phyloP scores from a whole-genome alignment of 768 basidiomycete genomes.

The Xerocomellus chrysenteron region DNA sequence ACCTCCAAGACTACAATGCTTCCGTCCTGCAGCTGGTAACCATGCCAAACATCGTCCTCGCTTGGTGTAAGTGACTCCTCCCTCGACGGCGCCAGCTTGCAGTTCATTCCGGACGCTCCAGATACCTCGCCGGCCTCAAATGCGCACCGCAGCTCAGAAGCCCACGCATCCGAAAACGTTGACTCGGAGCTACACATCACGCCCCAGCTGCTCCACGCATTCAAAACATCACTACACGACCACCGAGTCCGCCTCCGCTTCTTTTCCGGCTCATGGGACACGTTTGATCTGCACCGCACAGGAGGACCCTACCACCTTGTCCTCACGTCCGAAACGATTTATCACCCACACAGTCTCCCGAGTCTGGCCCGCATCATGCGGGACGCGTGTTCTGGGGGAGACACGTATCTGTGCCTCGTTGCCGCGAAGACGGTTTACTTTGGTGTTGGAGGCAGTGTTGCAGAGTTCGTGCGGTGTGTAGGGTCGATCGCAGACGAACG shows the following conservation, averaged over 20 bases:
- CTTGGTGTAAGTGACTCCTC: slow-evolving; percentile 66
- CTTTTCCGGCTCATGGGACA: slow-evolving; percentile 80
- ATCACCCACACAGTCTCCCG: slow-evolving; percentile 61
- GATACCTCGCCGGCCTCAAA: slow-evolving; percentile 62
- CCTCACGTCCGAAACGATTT: slow-evolving; percentile 93
- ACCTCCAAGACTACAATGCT: slow-evolving; percentile 91
- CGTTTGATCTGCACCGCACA: slow-evolving; percentile 39
- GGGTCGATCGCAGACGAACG: slow-evolving; percentile 1
- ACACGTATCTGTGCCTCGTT: slow-evolving; percentile 57
- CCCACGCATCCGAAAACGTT: slow-evolving; percentile 20
- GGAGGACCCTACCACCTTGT: slow-evolving; percentile 63
- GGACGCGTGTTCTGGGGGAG: slow-evolving; percentile 30
- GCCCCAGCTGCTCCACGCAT: slow-evolving; percentile 59
- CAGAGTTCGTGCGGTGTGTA: slow-evolving; percentile 66
- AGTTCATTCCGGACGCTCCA: slow-evolving; percentile 20
- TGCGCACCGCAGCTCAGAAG: slow-evolving; percentile 39
- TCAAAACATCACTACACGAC: slow-evolving; percentile 54
- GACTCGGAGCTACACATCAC: slow-evolving; percentile 66
- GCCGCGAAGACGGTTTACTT: slow-evolving; percentile 94
- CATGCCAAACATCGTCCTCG: slow-evolving; percentile 71
- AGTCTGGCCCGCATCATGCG: slow-evolving; percentile 57
- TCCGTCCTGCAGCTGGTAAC: slow-evolving; percentile 79
- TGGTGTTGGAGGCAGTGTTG: slow-evolving; percentile 88
- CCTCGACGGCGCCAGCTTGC: not conserved
- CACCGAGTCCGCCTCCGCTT: slow-evolving; percentile 65